Evolutionary conservation across 1,284 basidiomycete genomes (phyloP).

Genomic region (Naganishia albida): DNA sequence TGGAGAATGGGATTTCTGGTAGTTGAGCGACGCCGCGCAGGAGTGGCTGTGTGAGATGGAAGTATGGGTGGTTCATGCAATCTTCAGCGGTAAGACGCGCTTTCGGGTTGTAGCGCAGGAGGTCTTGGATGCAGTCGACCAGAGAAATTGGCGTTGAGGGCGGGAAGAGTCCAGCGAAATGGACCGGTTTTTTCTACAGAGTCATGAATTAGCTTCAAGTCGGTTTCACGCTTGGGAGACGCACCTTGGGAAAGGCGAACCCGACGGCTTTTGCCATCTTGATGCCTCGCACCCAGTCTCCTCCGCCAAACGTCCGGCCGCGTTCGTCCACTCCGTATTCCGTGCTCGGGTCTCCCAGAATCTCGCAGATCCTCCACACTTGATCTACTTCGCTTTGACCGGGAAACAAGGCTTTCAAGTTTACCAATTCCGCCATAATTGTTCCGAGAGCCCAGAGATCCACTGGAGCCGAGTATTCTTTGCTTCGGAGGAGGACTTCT

Average conservation of each 20-base stretch:
- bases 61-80: constrained; percentile 86
- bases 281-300: constrained; percentile 80
- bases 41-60: constrained; percentile 64
- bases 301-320: constrained; percentile 75
- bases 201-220: not conserved
- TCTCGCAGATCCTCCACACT: constrained; percentile 81
- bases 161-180: constrained; percentile 77
- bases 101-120: constrained; percentile 89
- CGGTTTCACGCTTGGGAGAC: constrained; percentile 18
- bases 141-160: constrained; percentile 74
- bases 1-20: constrained; percentile 58
- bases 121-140: constrained; percentile 86
- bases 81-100: constrained; percentile 78
- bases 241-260: constrained; percentile 86
- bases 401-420: constrained; percentile 94
- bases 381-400: constrained; percentile 95
- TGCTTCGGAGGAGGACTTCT: constrained; percentile 87
- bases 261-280: constrained; percentile 82
- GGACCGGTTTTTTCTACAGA: constrained; percentile 69
- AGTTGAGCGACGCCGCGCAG: constrained; percentile 59
- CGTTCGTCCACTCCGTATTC: constrained; percentile 77
- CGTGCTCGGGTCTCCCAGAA: constrained; percentile 86
- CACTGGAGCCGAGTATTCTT: constrained; percentile 92
- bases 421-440: constrained; percentile 95
- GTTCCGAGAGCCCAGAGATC: constrained; percentile 99